Percentiles rank a stretch among this genome's conserved stretches.
Evolutionary conservation across 1,284 basidiomycete species (phyloP).

Genomic region (Rhodotorula sp.): DNA sequence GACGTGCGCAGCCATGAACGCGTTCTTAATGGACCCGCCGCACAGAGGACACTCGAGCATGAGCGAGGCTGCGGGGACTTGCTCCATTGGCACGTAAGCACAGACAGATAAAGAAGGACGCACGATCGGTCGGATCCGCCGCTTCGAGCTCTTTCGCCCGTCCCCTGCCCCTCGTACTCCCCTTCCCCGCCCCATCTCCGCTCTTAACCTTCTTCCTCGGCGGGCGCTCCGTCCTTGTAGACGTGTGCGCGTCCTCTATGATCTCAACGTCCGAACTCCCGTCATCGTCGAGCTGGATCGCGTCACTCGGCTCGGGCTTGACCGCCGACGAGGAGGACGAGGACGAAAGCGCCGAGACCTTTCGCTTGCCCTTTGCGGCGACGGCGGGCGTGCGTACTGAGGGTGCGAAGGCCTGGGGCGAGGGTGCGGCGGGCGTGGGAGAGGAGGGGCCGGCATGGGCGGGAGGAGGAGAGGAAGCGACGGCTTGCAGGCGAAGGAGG

Average conservation of each 20-base stretch:
- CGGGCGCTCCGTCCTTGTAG: not conserved
- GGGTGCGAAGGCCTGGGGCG: not conserved
- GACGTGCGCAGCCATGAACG: conserved; percentile 11
- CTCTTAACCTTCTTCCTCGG: conserved; percentile 5
- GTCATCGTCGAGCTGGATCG: not conserved
- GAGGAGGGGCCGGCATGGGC: not conserved
- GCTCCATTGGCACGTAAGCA: not conserved
- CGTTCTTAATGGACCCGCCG: conserved; percentile 16
- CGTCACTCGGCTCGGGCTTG: conserved; percentile 1
- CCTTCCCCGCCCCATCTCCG: not conserved
- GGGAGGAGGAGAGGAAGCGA: not conserved
- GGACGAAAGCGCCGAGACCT: not conserved
- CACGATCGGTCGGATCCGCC: conserved; percentile 24
- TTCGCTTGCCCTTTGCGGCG: conserved; percentile 3
- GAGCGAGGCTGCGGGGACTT: conserved; percentile 8
- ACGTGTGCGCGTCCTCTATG: not conserved
- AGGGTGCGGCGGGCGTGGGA: not conserved
- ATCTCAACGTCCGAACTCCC: conserved; percentile 30
- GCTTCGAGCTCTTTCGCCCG: not conserved
- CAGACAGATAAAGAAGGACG: not conserved
- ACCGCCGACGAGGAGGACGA: not conserved
- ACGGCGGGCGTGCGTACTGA: not conserved
- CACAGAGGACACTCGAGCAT: conserved; percentile 35
- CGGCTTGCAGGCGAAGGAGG: conserved; percentile 16
- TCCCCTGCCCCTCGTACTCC: not conserved